A percentile compares a stretch with the other conserved stretches of the same genome.
phyloP scores from a whole-genome alignment of 2,329 filamentous ascomycete genomes.

The Cercospora sp. region DNA sequence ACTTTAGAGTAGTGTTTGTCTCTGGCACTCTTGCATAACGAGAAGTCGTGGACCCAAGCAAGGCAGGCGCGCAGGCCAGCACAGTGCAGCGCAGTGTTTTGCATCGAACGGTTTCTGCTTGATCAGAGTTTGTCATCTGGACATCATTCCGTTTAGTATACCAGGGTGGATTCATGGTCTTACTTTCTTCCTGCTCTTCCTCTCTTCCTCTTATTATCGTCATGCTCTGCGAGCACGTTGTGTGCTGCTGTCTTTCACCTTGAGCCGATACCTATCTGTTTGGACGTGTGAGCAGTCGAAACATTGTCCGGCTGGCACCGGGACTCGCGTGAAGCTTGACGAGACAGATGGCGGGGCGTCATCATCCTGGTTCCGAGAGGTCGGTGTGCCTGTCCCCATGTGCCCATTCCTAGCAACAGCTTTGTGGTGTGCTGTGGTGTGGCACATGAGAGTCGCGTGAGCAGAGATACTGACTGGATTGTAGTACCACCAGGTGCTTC shows the following conservation, averaged over 20 bases:
- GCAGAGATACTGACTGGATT: neutral
- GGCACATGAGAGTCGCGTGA: neutral
- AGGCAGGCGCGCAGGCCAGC: neutral
- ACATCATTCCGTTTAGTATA: conserved; percentile 1
- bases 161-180: neutral
- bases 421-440: neutral
- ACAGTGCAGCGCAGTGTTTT: neutral
- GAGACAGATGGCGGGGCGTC: conserved; percentile 11
- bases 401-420: neutral
- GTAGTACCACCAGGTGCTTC: conserved; percentile 19
- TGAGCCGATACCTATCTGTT: neutral
- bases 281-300: neutral
- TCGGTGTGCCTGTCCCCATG: neutral
- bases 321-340: conserved; percentile 10
- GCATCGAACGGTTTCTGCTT: neutral
- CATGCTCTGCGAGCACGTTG: neutral
- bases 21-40: neutral
- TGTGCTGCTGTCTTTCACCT: neutral
- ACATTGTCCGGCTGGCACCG: neutral
- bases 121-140: conserved; percentile 2
- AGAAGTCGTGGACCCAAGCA: neutral
- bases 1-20: neutral
- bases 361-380: conserved; percentile 9
- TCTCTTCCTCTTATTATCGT: neutral
- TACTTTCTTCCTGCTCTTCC: neutral